Percentiles rank a stretch among this genome's conserved stretches.
Conservation (phyloP, 1,284 basidiomycete species). For the Fistulina hepatica region DNA sequence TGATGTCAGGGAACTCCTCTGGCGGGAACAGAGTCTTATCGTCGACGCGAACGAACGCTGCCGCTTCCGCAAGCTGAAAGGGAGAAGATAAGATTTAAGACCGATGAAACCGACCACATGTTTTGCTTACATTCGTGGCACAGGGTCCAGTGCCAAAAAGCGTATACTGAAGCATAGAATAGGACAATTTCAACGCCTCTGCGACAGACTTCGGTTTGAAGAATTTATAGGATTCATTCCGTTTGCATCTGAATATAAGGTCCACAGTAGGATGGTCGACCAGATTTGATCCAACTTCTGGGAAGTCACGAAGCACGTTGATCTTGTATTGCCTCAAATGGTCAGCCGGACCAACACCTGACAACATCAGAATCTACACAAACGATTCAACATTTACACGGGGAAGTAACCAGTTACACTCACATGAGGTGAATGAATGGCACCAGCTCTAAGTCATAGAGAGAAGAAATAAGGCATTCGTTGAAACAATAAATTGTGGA, state of each 20-base stretch:
- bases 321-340: constrained; percentile 41
- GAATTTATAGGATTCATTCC: constrained; percentile 31
- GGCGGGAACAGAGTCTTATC: constrained; percentile 41
- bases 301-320: constrained; percentile 39
- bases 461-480: constrained; percentile 2
- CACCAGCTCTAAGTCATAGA: constrained; percentile 40
- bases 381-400: constrained; percentile 6
- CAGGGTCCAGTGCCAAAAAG: constrained; percentile 35
- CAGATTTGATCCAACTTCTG: constrained; percentile 50
- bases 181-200: constrained; percentile 26
- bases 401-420: constrained; percentile 11
- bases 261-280: constrained; percentile 45
- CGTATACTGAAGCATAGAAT: constrained; percentile 32
- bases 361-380: constrained; percentile 54
- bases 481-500: neutral
- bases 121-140: constrained; percentile 39
- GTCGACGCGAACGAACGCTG: constrained; percentile 45
- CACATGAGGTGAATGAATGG: constrained; percentile 53
- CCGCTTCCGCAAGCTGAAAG: constrained; percentile 43
- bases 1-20: constrained; percentile 27
- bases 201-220: constrained; percentile 26
- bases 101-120: neutral
- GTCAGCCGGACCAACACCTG: constrained; percentile 50
- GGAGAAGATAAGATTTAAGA: neutral
- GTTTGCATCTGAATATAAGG: constrained; percentile 40